A percentile compares a stretch with the other conserved stretches of the same genome.
Evolutionary conservation across 73 alveolate genomes (phyloP).

Genomic region (Tetrahymena elliotti): DNA sequence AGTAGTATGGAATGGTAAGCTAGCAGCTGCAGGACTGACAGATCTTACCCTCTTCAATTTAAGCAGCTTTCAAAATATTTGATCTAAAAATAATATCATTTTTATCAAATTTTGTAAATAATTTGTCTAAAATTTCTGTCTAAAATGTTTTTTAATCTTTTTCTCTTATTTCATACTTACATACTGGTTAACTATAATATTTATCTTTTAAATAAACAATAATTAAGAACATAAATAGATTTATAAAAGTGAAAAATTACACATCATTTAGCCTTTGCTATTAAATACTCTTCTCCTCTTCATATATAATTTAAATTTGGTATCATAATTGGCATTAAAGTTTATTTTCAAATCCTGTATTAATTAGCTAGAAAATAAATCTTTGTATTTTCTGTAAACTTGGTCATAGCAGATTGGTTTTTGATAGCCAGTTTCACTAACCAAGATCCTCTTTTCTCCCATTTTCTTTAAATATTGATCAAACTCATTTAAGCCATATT

Average conservation of each 20-base stretch:
- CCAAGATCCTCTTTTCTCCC: neutral
- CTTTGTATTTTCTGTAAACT: neutral
- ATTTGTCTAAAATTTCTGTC: neutral
- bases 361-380: neutral
- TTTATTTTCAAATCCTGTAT: neutral
- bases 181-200: neutral
- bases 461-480: neutral
- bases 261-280: neutral
- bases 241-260: neutral
- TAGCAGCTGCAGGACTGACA: neutral
- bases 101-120: neutral
- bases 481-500: neutral
- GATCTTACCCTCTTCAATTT: neutral
- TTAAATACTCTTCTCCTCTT: neutral
- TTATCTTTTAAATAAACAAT: neutral
- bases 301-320: neutral
- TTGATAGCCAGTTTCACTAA: neutral
- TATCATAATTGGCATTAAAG: neutral
- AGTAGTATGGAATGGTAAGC: neutral
- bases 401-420: neutral
- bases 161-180: neutral
- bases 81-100: neutral
- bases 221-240: neutral
- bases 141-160: neutral
- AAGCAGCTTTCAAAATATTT: neutral